phyloP scores from a whole-genome alignment of 2,329 filamentous ascomycete species.

The Phoma sp. region DNA sequence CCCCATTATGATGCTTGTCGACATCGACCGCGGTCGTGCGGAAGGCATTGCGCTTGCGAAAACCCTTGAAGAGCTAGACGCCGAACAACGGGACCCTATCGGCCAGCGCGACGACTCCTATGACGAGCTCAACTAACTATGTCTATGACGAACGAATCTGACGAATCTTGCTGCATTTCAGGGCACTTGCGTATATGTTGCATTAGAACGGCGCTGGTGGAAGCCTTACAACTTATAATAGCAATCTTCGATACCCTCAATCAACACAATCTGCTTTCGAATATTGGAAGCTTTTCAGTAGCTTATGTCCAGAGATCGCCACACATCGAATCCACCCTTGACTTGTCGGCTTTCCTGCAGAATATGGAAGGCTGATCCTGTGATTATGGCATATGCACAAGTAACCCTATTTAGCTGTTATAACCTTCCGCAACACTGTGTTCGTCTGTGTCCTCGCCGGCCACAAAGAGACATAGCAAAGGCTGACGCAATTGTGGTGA shows the following conservation, averaged over 20 bases:
- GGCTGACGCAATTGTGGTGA: too few species aligned
- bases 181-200: background rate
- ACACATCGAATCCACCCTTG: background rate
- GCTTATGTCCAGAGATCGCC: background rate
- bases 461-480: too few species aligned
- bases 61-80: slow-evolving; percentile 41
- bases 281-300: background rate
- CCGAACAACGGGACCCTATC: background rate
- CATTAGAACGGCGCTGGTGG: background rate
- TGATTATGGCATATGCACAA: too few species aligned
- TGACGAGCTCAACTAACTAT: background rate
- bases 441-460: too few species aligned
- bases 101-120: background rate
- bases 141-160: background rate
- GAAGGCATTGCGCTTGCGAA: slow-evolving; percentile 53
- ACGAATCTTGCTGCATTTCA: background rate
- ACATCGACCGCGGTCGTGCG: slow-evolving; percentile 70
- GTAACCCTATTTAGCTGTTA: too few species aligned
- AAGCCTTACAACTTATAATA: background rate
- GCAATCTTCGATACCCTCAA: slow-evolving; percentile 4
- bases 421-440: too few species aligned
- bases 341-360: background rate
- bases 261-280: background rate
- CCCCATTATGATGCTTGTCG: slow-evolving; percentile 82
- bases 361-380: background rate